Base-by-base conservation (phyloP, 2,329 filamentous ascomycete species). In the Didymella exigua region DNA sequence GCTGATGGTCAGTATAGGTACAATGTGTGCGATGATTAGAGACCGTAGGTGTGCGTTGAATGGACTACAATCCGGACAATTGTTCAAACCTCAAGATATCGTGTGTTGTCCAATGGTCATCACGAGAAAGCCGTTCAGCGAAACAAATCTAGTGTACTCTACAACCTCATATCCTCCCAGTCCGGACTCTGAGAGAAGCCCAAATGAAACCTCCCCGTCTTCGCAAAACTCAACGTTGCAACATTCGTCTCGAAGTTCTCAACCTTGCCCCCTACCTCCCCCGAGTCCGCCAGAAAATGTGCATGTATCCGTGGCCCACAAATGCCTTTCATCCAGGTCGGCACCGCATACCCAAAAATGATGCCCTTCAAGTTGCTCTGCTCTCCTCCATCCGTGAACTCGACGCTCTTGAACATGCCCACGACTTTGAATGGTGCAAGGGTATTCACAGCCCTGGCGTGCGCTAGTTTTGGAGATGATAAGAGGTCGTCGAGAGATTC, bases 161-260 rank as follows among this genome's bases (percentile, higher is more conserved):
- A 43, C 13, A 33, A 21, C 13, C 36, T 56, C n/a, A 78, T 53
- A 47, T 69, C 63, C 54, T 79, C 75, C 65, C 73, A 79, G 43
- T 75, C 71, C 4, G 73, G 71, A 38, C 74, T 76, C 41, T 75
- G 72, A 21, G 77, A 75, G 38, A 79, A 77, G 0, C 76, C 76
- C 24, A 79, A 55, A 64, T 78, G 77, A 51, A 77, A 77, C 31
- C 76, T 67, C 11, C 75, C 76, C 38, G 74, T 76, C 50, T 75
- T 77, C 2, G 74, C 72, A 67, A 72, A 77, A 33, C 71, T 68
- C 48, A 79, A 52, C 16, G 55, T 65, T 10, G 66, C 72, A 19
- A 68, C 72, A 3, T 71, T 70, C 30, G 70, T 73, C 53, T 72
- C 72, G 48, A 79, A 78, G 27, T 76, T 70, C 18, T 64, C 53